Conservation (phyloP, 805 yeast genomes). For the Komagataella phaffii region DNA sequence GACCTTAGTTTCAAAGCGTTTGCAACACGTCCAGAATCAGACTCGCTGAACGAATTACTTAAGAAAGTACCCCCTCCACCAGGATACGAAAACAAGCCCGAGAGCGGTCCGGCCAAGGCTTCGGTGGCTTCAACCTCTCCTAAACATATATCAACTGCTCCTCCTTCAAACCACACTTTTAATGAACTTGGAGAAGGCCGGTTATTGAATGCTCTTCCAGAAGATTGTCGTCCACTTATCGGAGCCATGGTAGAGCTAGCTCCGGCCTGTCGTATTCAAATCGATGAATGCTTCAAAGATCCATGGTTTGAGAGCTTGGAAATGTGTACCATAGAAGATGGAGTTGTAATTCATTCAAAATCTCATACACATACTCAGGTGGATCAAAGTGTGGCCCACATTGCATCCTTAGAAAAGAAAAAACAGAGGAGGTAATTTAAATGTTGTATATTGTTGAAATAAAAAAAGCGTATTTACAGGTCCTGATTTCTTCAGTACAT, state of each 20-base stretch:
- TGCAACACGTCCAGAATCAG: conserved; percentile 60
- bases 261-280: conserved; percentile 74
- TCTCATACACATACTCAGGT: conserved; percentile 81
- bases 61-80: conserved; percentile 40
- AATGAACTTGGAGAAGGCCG: conserved; percentile 61
- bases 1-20: conserved; percentile 78
- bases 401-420: conserved; percentile 81
- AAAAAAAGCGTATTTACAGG: background rate
- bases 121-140: background rate
- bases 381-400: conserved; percentile 90
- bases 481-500: background rate
- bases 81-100: conserved; percentile 7
- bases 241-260: conserved; percentile 73
- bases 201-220: conserved; percentile 56
- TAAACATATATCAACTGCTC: background rate
- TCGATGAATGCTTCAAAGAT: conserved; percentile 67
- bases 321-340: conserved; percentile 50
- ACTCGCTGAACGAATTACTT: conserved; percentile 48
- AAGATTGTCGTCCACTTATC: conserved; percentile 51
- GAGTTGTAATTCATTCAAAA: conserved; percentile 22
- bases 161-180: conserved; percentile 37
- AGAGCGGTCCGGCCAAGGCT: conserved; percentile 6
- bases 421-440: conserved; percentile 26
- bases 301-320: conserved; percentile 50
- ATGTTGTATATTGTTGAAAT: background rate